phyloP scores from a whole-genome alignment of 805 yeast species.

The Candida vartiovaarae region DNA sequence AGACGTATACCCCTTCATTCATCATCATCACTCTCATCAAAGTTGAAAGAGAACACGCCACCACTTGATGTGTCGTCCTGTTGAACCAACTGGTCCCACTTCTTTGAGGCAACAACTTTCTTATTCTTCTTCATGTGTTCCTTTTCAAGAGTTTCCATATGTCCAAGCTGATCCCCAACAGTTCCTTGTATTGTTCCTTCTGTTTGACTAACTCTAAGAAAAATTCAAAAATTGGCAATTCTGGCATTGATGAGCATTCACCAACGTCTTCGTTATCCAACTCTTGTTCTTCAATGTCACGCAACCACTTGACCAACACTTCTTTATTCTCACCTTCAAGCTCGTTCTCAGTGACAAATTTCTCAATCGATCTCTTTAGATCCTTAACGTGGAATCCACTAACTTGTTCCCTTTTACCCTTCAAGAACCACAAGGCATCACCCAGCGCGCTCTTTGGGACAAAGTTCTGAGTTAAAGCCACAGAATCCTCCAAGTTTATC shows the following conservation, averaged over 20 bases:
- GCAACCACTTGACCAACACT: slow-evolving; percentile 25
- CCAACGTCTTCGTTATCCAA: slow-evolving; percentile 58
- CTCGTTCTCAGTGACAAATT: slow-evolving; percentile 22
- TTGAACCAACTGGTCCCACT: slow-evolving; percentile 42
- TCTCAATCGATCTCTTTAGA: slow-evolving; percentile 32
- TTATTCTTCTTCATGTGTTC: slow-evolving; percentile 18
- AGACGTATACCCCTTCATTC: neutral
- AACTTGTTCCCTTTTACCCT: slow-evolving; percentile 60
- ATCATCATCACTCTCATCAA: slow-evolving; percentile 22
- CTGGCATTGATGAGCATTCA: slow-evolving; percentile 33
- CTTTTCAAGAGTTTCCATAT: slow-evolving; percentile 29
- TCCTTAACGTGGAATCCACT: slow-evolving; percentile 69
- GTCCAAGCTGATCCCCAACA: slow-evolving; percentile 30
- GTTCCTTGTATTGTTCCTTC: slow-evolving; percentile 29
- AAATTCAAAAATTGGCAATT: slow-evolving; percentile 55
- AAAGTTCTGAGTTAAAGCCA: slow-evolving; percentile 86
- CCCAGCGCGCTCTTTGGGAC: slow-evolving; percentile 60
- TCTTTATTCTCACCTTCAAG: slow-evolving; percentile 12
- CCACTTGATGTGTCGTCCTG: neutral
- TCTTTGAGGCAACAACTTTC: slow-evolving; percentile 34
- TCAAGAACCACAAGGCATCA: slow-evolving; percentile 60
- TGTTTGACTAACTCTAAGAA: slow-evolving; percentile 44
- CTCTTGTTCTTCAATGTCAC: slow-evolving; percentile 22
- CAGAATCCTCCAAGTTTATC: slow-evolving; percentile 73
- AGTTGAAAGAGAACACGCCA: slow-evolving; percentile 18